Evolutionary conservation across 768 basidiomycete genomes (phyloP).

Genomic region (Amanita inopinata): DNA sequence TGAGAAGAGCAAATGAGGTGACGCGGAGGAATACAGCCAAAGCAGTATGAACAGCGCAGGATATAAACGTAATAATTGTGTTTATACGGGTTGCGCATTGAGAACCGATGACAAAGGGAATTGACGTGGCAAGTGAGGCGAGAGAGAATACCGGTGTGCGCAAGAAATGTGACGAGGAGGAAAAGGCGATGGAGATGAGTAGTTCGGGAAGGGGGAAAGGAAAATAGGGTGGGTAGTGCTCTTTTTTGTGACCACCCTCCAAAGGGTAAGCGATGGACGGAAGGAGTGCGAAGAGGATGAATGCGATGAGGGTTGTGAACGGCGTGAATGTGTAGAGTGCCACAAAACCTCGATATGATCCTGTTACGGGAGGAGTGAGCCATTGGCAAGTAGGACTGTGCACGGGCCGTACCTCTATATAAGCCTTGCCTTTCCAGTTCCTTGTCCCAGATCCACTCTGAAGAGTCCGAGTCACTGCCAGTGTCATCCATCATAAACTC

Average conservation of each 20-base stretch:
- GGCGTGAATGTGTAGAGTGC: conserved; percentile 55
- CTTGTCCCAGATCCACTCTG: conserved; percentile 16
- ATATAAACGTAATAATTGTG: conserved; percentile 23
- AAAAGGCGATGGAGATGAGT: conserved; percentile 50
- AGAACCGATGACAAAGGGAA: conserved; percentile 20
- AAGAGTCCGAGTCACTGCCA: neutral
- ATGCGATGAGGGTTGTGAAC: conserved; percentile 37
- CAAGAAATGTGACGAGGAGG: conserved; percentile 46
- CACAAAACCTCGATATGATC: conserved; percentile 50
- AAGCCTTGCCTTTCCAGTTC: conserved; percentile 22
- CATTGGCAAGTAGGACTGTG: conserved; percentile 4
- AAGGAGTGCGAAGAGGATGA: conserved; percentile 39
- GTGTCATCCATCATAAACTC: neutral
- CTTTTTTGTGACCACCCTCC: conserved; percentile 17
- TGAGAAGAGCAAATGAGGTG: conserved; percentile 41
- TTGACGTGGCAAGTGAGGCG: conserved; percentile 19
- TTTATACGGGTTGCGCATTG: neutral
- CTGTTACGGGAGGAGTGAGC: conserved; percentile 24
- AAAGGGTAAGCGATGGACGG: conserved; percentile 41
- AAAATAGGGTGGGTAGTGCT: conserved; percentile 38
- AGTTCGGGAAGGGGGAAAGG: conserved; percentile 61
- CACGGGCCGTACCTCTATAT: conserved; percentile 19
- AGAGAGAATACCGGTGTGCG: conserved; percentile 36
- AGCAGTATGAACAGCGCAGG: conserved; percentile 37
- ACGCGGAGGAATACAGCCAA: conserved; percentile 47